Evolutionary conservation across 2,329 filamentous ascomycete genomes (phyloP), one percentile per base, ranked within the genome.

Genomic region (Colletotrichum spaethianum): DNA sequence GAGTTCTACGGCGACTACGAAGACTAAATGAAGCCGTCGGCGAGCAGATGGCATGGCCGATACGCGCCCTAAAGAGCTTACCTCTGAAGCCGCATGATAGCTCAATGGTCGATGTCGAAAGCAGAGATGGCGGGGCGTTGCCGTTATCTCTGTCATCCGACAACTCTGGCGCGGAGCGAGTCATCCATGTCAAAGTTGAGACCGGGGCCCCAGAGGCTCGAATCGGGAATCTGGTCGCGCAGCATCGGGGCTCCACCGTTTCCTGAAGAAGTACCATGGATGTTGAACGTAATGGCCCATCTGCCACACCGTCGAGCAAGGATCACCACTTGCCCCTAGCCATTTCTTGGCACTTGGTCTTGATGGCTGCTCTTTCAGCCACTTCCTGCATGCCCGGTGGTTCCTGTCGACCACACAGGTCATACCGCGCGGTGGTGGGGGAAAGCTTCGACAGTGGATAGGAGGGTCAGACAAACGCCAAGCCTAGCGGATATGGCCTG

Each of bases 381-480:
- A 68, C 65, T 60, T 38, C 44, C 57, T 68, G 65, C 65, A 53
- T 59, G 44, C 42, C 26, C 44, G 18, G 57, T 52, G 57, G 44
- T 52, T 26, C 59, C 65, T 72, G 53, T 63, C n/a, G n/a, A 57
- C 59, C 28, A 31, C 46, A 53, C 36, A 28, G 38, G 7, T 26
- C 69, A 60, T 72, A 20, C 65, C 69, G 59, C 20, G 38, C 59
- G 65, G 65, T 72, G 69, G 69, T 72, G 59, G 69, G 68, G 50
- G 56, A 50, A 5, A 71, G 57, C 50, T 63, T 52, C 53, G 44
- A 44, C n/a, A 31, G 69, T 40, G 48, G 38, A 40, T 36, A 52
- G 23, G 62, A 38, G 53, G 53, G 33, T 60, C 67, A 66, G 40
- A 70, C 48, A 56, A 48, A 44, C 68, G 63, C 68, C 64, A 71